Conservation (phyloP, 2,329 filamentous ascomycete genomes). For the Diaporthe amygdali region DNA sequence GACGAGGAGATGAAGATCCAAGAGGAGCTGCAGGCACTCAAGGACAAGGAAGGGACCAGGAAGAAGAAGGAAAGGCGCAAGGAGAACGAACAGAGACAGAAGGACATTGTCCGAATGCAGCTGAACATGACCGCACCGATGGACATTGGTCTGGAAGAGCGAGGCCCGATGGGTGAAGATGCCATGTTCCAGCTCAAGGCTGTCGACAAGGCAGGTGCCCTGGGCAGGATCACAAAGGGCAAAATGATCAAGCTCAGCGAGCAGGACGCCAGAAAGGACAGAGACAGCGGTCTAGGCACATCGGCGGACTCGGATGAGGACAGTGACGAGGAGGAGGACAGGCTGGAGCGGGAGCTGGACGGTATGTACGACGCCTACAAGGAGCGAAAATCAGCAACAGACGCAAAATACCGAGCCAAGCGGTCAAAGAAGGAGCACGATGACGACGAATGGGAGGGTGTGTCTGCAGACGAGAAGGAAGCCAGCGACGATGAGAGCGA, state of each 20-base stretch:
- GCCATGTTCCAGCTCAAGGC: constrained; percentile 86
- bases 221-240: constrained; percentile 73
- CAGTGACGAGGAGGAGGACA: constrained; percentile 80
- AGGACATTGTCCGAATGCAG: constrained; percentile 94
- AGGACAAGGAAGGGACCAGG: constrained; percentile 76
- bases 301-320: constrained; percentile 64
- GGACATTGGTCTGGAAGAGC: constrained; percentile 92
- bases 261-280: constrained; percentile 59
- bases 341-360: constrained; percentile 84
- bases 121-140: constrained; percentile 95
- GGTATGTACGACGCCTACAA: constrained; percentile 85
- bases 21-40: constrained; percentile 81
- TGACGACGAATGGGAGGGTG: constrained; percentile 91
- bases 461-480: constrained; percentile 70
- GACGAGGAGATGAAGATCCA: constrained; percentile 93
- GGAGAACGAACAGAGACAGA: constrained; percentile 93
- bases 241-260: constrained; percentile 76
- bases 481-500: constrained; percentile 63
- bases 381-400: constrained; percentile 76
- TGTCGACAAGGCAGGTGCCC: constrained; percentile 73
- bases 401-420: constrained; percentile 91
- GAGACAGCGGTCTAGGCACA: constrained; percentile 61
- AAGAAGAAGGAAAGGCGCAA: constrained; percentile 84
- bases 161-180: constrained; percentile 77
- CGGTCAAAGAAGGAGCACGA: constrained; percentile 80